Conservation (phyloP, 2,329 filamentous ascomycete genomes). For the Drechslerella dactyloides region DNA sequence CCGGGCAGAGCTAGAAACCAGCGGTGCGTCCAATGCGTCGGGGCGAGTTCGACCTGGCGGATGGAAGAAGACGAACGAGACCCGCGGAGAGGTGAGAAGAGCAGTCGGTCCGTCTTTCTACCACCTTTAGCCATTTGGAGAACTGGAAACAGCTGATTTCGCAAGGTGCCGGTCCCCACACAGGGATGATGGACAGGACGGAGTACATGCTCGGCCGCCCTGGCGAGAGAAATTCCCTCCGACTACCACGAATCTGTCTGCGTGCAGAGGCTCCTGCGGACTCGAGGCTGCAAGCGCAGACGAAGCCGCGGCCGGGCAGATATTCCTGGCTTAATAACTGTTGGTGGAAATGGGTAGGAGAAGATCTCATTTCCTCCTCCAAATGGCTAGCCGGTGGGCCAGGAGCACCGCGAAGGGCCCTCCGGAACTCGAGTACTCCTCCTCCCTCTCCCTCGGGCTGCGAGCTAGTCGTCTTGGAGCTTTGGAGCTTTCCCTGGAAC, state of each 20-base stretch:
- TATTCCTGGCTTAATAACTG: slow-evolving; percentile 18
- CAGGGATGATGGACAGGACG: too few species aligned
- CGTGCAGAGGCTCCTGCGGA: not conserved
- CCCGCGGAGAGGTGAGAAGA: slow-evolving; percentile 43
- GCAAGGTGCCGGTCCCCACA: slow-evolving; percentile 18
- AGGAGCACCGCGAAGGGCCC: slow-evolving; percentile 30
- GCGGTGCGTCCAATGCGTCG: slow-evolving; percentile 14
- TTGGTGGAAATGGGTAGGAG: slow-evolving; percentile 48
- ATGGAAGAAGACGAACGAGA: too few species aligned
- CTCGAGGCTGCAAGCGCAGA: not conserved
- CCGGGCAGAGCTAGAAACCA: slow-evolving; percentile 29
- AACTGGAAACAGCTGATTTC: slow-evolving; percentile 20
- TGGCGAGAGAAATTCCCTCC: slow-evolving; percentile 41
- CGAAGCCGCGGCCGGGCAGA: slow-evolving; percentile 6
- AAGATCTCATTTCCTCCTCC: slow-evolving; percentile 51
- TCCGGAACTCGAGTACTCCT: too few species aligned
- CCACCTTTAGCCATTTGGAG: slow-evolving; percentile 50
- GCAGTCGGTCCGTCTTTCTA: slow-evolving; percentile 28
- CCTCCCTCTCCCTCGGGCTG: slow-evolving; percentile 27
- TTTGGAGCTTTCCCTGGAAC: slow-evolving; percentile 51
- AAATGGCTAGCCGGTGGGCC: slow-evolving; percentile 25
- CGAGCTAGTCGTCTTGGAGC: slow-evolving; percentile 16
- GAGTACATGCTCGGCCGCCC: too few species aligned
- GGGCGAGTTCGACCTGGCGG: not conserved
- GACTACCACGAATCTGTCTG: not conserved